These are phyloP conservation scores for Fonsecaea erecta DNA, from an alignment of 2,329 filamentous ascomycete genomes.

Conservation along the genomic window DNA sequence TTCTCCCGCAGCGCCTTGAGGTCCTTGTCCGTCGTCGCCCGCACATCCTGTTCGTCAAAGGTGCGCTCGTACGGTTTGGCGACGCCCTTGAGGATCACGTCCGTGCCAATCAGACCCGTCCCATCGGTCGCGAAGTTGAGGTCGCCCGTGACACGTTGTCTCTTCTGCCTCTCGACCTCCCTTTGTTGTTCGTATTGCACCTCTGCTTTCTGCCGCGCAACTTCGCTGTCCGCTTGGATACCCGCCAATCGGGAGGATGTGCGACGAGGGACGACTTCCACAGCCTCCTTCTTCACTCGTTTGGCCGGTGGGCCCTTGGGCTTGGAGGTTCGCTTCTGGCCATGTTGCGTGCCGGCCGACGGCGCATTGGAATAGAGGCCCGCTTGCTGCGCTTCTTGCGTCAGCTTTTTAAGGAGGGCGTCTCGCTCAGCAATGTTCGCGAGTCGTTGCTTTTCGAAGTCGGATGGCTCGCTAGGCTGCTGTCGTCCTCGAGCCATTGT, in stretches of 20 bases:
- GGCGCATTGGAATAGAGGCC: conserved; percentile 65
- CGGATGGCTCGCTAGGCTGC: conserved; percentile 63
- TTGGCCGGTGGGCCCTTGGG: conserved; percentile 53
- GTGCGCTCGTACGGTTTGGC: conserved; percentile 83
- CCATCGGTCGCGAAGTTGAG: conserved; percentile 73
- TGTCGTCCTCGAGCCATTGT: conserved; percentile 26
- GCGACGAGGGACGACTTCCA: conserved; percentile 59
- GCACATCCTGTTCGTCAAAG: conserved; percentile 82
- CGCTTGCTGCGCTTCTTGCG: conserved; percentile 68
- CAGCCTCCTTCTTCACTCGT: conserved; percentile 67
- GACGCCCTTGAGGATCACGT: conserved; percentile 65
- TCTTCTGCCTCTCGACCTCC: conserved; percentile 64
- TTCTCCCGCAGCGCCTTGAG: conserved; percentile 73
- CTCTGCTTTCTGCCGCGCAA: conserved; percentile 70
- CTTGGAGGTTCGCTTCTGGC: conserved; percentile 48
- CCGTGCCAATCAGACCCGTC: conserved; percentile 66
- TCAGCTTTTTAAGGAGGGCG: conserved; percentile 77
- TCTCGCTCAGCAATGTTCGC: conserved; percentile 89
- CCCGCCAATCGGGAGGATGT: conserved; percentile 67
- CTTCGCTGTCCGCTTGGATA: conserved; percentile 68
- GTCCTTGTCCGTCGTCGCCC: conserved; percentile 76
- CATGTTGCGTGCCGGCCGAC: conserved; percentile 52
- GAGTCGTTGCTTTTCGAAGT: conserved; percentile 81
- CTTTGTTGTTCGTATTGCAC: conserved; percentile 63
- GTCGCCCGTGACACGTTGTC: conserved; percentile 67